A percentile compares a stretch with the other conserved stretches of the same genome.
Evolutionary conservation across 495 filamentous ascomycete species (phyloP).

Genomic region (Rhizodiscina lignyota): DNA sequence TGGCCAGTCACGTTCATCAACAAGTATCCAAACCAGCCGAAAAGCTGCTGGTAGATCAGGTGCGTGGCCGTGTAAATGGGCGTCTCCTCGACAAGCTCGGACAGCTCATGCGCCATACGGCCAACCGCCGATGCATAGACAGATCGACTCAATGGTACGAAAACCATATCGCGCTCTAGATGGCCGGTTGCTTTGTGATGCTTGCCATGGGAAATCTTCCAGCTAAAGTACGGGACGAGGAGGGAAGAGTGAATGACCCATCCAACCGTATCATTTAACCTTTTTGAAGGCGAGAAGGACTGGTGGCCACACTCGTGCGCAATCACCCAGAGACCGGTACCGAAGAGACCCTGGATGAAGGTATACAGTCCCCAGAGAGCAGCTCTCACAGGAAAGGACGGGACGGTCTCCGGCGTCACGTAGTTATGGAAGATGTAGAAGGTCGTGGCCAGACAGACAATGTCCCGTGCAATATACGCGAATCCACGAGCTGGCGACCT

Average conservation of each 20-base stretch:
- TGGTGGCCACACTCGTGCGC: constrained; percentile 80
- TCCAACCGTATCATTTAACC: constrained; percentile 48
- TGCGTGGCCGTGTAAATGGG: constrained; percentile 62
- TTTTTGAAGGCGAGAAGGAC: constrained; percentile 45
- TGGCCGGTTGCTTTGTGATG: constrained; percentile 87
- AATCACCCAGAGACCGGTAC: constrained; percentile 69
- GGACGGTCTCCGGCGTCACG: constrained; percentile 37
- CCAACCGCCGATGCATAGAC: constrained; percentile 55
- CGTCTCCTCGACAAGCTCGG: constrained; percentile 86
- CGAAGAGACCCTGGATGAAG: constrained; percentile 58
- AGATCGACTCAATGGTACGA: constrained; percentile 73
- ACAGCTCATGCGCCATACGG: constrained; percentile 55
- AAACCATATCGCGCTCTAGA: constrained; percentile 95
- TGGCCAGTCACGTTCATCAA: constrained; percentile 84
- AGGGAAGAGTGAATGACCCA: constrained; percentile 49
- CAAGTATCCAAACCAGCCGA: constrained; percentile 82
- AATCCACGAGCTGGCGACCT: constrained; percentile 45
- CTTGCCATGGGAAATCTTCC: constrained; percentile 58
- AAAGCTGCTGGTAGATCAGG: constrained; percentile 67
- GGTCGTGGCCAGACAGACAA: constrained; percentile 40
- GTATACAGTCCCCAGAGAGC: constrained; percentile 49
- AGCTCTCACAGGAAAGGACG: constrained; percentile 31
- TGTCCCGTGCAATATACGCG: constrained; percentile 53
- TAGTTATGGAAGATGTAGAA: constrained; percentile 53
- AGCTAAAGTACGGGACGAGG: constrained; percentile 58